These are phyloP conservation scores for Syzygium malaccense DNA, from an alignment of 441 rosid species.

Conservation along the genomic window DNA sequence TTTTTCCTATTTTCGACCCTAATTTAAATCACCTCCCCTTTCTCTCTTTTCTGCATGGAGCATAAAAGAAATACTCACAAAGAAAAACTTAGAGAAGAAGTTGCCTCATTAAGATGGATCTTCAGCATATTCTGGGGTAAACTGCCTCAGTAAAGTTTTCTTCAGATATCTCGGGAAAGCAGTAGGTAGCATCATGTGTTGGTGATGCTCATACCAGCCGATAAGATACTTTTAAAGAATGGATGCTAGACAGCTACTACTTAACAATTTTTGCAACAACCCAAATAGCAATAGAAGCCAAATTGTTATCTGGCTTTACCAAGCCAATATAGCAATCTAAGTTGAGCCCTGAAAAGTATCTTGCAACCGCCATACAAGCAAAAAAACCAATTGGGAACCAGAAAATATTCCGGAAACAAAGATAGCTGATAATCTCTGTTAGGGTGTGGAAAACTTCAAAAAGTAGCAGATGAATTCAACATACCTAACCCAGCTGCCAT, in stretches of 20 bases:
- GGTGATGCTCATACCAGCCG: not conserved
- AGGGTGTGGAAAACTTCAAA: not conserved
- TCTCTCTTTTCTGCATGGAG: not conserved
- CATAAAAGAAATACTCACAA: not conserved
- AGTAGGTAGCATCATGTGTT: not conserved
- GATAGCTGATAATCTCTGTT: not conserved
- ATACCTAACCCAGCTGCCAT: slow-evolving; percentile 97
- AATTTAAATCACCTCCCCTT: not conserved
- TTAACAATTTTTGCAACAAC: not conserved
- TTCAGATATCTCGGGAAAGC: not conserved
- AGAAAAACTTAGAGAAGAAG: not conserved
- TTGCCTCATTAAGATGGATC: not conserved
- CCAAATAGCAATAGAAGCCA: not conserved
- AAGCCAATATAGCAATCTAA: not conserved
- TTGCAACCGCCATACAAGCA: not conserved
- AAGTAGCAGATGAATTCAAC: not conserved
- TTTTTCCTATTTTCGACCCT: not conserved
- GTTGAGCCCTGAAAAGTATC: not conserved
- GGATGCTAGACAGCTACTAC: not conserved
- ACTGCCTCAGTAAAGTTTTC: not conserved
- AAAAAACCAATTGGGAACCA: not conserved
- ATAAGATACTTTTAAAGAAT: not conserved
- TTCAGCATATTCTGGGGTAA: not conserved
- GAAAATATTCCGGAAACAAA: not conserved
- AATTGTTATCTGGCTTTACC: not conserved